phyloP scores from a whole-genome alignment of 192 early-diverging fungal species.

The Entomortierella parvispora region DNA sequence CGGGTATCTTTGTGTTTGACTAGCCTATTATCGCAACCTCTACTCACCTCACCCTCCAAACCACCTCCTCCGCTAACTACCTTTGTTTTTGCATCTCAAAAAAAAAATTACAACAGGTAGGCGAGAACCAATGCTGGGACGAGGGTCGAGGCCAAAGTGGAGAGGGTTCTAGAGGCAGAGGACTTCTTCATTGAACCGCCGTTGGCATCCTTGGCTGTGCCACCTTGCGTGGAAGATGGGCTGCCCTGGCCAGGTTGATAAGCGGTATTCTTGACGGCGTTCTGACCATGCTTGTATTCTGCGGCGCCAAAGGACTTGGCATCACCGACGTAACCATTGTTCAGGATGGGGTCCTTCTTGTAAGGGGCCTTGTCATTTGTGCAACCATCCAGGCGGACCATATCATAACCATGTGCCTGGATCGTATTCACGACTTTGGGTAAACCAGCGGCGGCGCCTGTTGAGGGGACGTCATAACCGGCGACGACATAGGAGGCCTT shows the following conservation, averaged over 20 bases:
- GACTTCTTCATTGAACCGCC: neutral
- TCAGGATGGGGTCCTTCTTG: constrained; percentile 47
- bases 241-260: constrained; percentile 1
- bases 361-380: constrained; percentile 60
- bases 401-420: constrained; percentile 56
- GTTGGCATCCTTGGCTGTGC: constrained; percentile 6
- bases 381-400: constrained; percentile 65
- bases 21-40: neutral
- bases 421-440: constrained; percentile 58
- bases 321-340: constrained; percentile 48
- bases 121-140: constrained; percentile 19
- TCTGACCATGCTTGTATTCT: constrained; percentile 57
- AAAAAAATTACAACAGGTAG: constrained; percentile 17
- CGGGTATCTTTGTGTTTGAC: no score
- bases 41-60: neutral
- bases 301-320: constrained; percentile 52
- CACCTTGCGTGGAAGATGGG: neutral
- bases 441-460: constrained; percentile 55
- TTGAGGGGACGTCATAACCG: constrained; percentile 62
- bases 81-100: neutral
- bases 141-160: constrained; percentile 1
- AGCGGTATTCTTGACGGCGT: constrained; percentile 23
- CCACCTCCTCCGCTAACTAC: neutral
- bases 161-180: neutral
- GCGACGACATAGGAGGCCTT: constrained; percentile 59